Evolutionary conservation across 1,284 basidiomycete species (phyloP).

Genomic region (Macrocybe sp.): DNA sequence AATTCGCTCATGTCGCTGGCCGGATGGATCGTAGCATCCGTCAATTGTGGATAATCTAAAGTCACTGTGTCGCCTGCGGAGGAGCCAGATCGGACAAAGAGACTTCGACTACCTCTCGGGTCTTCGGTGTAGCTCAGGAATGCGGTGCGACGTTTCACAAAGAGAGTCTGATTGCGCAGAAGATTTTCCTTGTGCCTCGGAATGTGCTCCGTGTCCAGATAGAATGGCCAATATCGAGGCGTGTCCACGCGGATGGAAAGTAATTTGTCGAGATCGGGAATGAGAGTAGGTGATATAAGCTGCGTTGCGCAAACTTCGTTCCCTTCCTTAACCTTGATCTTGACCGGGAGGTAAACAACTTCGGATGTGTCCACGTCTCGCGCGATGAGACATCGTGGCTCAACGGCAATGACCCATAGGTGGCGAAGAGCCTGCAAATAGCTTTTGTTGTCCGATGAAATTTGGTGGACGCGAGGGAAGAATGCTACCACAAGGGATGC

Average conservation of each 20-base stretch:
- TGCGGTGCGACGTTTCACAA: constrained; percentile 88
- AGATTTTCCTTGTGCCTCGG: constrained; percentile 67
- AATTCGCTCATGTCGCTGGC: constrained; percentile 76
- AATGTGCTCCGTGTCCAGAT: constrained; percentile 68
- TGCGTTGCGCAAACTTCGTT: constrained; percentile 58
- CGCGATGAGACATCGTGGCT: constrained; percentile 89
- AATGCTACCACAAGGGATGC: constrained; percentile 88
- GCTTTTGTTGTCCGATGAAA: constrained; percentile 83
- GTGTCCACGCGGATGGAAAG: constrained; percentile 83
- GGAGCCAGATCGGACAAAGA: constrained; percentile 77
- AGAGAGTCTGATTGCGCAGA: constrained; percentile 75
- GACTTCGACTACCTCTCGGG: constrained; percentile 85
- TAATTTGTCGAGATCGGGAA: constrained; percentile 81
- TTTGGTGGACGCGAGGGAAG: constrained; percentile 82
- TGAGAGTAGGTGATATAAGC: constrained; percentile 86
- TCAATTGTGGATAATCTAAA: constrained; percentile 76
- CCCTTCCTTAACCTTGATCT: constrained; percentile 71
- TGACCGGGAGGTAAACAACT: constrained; percentile 87
- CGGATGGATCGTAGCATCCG: constrained; percentile 58
- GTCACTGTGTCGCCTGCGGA: constrained; percentile 73
- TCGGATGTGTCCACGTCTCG: constrained; percentile 89
- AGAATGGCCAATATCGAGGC: constrained; percentile 91
- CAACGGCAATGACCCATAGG: constrained; percentile 93
- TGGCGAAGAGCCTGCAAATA: constrained; percentile 94
- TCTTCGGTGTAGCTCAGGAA: constrained; percentile 92